Evolutionary conservation across 306 rosid genomes (phyloP).

Genomic region (Clitoria ternatea): DNA sequence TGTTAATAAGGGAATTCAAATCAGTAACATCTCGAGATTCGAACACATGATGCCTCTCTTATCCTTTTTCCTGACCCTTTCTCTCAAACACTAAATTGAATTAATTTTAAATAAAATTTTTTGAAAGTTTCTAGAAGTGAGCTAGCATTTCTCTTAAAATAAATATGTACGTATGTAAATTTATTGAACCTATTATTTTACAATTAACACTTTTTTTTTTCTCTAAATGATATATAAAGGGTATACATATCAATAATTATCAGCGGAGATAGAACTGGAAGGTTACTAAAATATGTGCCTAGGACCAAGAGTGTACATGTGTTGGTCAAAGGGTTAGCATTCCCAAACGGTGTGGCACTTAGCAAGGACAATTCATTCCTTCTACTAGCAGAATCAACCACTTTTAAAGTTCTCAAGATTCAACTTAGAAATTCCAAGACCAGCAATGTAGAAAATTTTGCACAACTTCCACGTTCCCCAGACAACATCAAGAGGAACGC

Average conservation of each 20-base stretch:
- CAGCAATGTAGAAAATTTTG: conserved; percentile 14
- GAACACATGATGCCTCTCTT: too few species aligned
- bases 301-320: conserved; percentile 34
- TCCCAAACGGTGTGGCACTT: conserved; percentile 67
- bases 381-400: conserved; percentile 35
- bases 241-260: conserved; percentile 22
- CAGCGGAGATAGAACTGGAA: conserved; percentile 54
- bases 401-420: conserved; percentile 22
- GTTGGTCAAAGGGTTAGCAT: conserved; percentile 37
- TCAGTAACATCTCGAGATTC: too few species aligned
- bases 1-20: too few species aligned
- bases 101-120: too few species aligned
- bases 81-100: too few species aligned
- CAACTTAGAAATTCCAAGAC: conserved; percentile 32
- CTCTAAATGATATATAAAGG: conserved; percentile 23
- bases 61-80: too few species aligned
- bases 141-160: too few species aligned
- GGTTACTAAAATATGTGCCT: conserved; percentile 49
- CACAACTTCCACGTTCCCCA: conserved; percentile 35
- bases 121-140: too few species aligned
- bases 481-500: conserved; percentile 52
- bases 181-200: background rate
- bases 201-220: background rate
- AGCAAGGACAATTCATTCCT: conserved; percentile 49
- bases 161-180: too few species aligned